Evolutionary conservation across 2,329 filamentous ascomycete genomes (phyloP).

Genomic region (Talaromyces sp.): DNA sequence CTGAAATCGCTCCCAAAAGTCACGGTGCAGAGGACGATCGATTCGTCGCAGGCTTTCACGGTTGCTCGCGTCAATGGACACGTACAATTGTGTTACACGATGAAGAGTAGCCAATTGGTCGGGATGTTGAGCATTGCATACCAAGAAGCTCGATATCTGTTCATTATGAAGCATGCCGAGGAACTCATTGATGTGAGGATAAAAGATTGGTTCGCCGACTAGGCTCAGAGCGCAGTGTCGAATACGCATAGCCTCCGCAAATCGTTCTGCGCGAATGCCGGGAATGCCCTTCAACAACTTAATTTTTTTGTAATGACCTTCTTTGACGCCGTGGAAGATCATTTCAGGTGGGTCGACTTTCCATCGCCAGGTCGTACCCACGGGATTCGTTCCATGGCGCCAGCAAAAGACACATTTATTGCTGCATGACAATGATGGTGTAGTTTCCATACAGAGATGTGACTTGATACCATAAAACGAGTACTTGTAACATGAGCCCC

Average conservation of each 20-base stretch:
- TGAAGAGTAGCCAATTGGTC: conserved; percentile 78
- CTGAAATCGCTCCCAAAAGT: conserved; percentile 97
- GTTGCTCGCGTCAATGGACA: conserved; percentile 92
- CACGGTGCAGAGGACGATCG: conserved; percentile 85
- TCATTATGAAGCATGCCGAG: conserved; percentile 76
- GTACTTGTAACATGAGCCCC: conserved; percentile 95
- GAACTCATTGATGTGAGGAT: conserved; percentile 94
- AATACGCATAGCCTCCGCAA: conserved; percentile 88
- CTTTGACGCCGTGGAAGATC: conserved; percentile 87
- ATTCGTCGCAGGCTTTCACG: conserved; percentile 82
- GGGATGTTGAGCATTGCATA: conserved; percentile 96
- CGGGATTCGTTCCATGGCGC: conserved; percentile 95
- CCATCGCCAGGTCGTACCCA: conserved; percentile 96
- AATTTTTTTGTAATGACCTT: conserved; percentile 93
- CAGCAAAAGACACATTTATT: conserved; percentile 99
- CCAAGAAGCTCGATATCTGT: conserved; percentile 87
- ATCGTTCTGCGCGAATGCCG: conserved; percentile 85
- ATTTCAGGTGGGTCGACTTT: conserved; percentile 83
- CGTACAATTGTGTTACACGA: conserved; percentile 91
- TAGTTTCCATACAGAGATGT: conserved; percentile 98
- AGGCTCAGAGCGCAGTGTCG: conserved; percentile 87
- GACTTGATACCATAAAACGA: conserved; percentile 96
- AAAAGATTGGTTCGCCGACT: conserved; percentile 98
- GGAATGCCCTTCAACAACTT: conserved; percentile 94
- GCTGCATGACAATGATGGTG: conserved; percentile 87